phyloP scores from a whole-genome alignment of 768 basidiomycete species.

The Xerocomellus intermedius region DNA sequence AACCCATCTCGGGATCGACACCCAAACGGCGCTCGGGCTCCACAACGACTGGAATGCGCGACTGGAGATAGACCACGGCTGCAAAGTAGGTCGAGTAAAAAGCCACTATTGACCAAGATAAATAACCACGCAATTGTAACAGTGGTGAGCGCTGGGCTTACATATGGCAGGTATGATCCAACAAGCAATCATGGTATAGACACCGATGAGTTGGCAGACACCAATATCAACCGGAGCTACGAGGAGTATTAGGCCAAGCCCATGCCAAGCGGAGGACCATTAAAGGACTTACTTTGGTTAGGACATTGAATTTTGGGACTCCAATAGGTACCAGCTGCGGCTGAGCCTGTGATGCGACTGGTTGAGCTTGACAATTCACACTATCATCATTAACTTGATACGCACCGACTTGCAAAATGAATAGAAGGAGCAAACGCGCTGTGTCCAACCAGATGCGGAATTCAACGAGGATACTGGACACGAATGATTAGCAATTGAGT shows the following conservation, averaged over 20 bases:
- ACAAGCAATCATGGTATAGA: constrained; percentile 48
- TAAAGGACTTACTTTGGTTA: constrained; percentile 36
- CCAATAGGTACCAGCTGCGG: constrained; percentile 43
- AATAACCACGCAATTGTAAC: neutral
- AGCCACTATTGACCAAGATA: constrained; percentile 34
- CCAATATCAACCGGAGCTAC: constrained; percentile 41
- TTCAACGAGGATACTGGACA: constrained; percentile 40
- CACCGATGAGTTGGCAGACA: constrained; percentile 47
- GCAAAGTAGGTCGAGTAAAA: constrained; percentile 43
- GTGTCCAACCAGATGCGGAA: constrained; percentile 57
- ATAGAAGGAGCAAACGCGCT: constrained; percentile 46
- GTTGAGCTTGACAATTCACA: neutral
- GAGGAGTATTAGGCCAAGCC: neutral
- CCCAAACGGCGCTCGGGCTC: constrained; percentile 2
- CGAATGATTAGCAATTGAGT: neutral
- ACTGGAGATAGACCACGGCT: constrained; percentile 36
- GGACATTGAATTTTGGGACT: constrained; percentile 44
- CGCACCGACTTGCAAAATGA: constrained; percentile 48
- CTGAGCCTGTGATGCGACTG: constrained; percentile 35
- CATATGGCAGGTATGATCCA: constrained; percentile 55
- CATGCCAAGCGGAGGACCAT: neutral
- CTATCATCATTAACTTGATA: neutral
- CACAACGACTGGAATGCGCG: constrained; percentile 24
- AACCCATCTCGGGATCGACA: constrained; percentile 22
- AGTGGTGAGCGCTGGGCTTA: constrained; percentile 31